These are phyloP conservation scores for Ambrosiella xylebori DNA, from an alignment of 2,329 filamentous ascomycete species.

Conservation along the genomic window DNA sequence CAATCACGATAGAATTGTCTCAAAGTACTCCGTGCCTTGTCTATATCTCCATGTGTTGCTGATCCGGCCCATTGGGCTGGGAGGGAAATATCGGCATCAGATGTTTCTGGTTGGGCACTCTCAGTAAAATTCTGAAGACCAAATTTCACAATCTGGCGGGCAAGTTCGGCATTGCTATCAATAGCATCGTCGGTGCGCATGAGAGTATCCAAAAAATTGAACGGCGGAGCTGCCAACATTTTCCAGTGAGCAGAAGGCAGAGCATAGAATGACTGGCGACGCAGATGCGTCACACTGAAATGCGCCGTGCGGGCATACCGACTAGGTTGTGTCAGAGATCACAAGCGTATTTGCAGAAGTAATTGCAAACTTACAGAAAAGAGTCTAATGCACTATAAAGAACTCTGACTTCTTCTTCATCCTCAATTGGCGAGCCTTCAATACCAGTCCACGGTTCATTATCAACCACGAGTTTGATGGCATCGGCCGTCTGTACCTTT, in stretches of 20 bases:
- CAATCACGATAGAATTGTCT: slow-evolving; percentile 93
- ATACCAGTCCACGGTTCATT: neutral
- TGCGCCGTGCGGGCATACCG: slow-evolving; percentile 76
- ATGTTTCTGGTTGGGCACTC: neutral
- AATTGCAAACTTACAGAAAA: slow-evolving; percentile 48
- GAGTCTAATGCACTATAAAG: slow-evolving; percentile 75
- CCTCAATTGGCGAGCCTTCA: slow-evolving; percentile 20
- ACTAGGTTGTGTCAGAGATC: slow-evolving; percentile 25
- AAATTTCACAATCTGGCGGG: slow-evolving; percentile 56
- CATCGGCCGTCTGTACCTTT: neutral
- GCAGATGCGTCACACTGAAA: slow-evolving; percentile 76
- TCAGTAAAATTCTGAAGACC: slow-evolving; percentile 46
- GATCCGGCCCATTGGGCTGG: slow-evolving; percentile 50
- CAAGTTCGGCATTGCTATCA: slow-evolving; percentile 69
- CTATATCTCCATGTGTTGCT: slow-evolving; percentile 58
- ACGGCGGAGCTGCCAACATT: slow-evolving; percentile 63
- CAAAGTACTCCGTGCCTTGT: slow-evolving; percentile 83
- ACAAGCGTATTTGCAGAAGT: neutral
- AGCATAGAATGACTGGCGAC: slow-evolving; percentile 84
- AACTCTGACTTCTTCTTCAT: slow-evolving; percentile 65
- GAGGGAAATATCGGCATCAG: slow-evolving; percentile 25
- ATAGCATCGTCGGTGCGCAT: slow-evolving; percentile 72
- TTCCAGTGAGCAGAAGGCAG: slow-evolving; percentile 71
- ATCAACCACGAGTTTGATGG: neutral
- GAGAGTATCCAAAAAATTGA: slow-evolving; percentile 66